Percentiles rank a stretch among this genome's conserved stretches.
These are phyloP conservation scores for Adansonia digitata DNA, from an alignment of 345 rosid genomes.

Conservation along the genomic window DNA sequence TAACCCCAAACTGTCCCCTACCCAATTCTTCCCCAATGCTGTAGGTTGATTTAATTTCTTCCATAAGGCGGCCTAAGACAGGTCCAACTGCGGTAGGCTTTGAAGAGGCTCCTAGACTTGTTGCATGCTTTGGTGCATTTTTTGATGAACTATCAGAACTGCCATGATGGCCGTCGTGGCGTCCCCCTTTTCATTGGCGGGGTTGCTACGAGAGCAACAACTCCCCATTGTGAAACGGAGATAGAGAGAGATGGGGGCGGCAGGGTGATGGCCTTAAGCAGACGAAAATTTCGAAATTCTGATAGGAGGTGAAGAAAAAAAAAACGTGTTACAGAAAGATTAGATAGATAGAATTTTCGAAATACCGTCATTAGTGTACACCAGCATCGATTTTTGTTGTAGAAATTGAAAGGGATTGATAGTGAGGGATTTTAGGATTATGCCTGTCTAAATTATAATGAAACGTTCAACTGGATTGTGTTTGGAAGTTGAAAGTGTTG, in stretches of 20 bases:
- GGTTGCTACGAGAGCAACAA: conserved; percentile 21
- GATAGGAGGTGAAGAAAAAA: conserved; percentile 2
- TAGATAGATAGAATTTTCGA: no score
- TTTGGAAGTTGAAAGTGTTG: neutral
- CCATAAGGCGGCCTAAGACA: conserved; percentile 90
- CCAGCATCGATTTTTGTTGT: conserved; percentile 22
- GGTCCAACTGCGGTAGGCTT: conserved; percentile 55
- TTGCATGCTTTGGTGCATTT: no score
- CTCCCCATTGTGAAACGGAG: conserved; percentile 19
- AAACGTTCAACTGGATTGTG: no score
- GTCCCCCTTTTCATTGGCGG: conserved; percentile 32
- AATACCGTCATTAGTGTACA: no score
- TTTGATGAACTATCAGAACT: conserved; percentile 13
- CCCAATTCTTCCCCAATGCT: conserved; percentile 79
- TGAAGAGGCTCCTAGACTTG: no score
- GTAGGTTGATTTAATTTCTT: conserved; percentile 62
- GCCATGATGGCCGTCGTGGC: neutral
- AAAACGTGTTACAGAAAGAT: conserved; percentile 9
- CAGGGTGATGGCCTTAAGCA: neutral
- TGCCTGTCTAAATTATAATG: neutral
- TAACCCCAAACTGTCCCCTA: conserved; percentile 85
- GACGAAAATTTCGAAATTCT: conserved; percentile 10
- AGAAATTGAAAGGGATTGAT: conserved; percentile 21
- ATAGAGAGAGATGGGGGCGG: conserved; percentile 11
- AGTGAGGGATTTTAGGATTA: conserved; percentile 31